phyloP scores from a whole-genome alignment of 495 filamentous ascomycete species.

The Geopyxis carbonaria region DNA sequence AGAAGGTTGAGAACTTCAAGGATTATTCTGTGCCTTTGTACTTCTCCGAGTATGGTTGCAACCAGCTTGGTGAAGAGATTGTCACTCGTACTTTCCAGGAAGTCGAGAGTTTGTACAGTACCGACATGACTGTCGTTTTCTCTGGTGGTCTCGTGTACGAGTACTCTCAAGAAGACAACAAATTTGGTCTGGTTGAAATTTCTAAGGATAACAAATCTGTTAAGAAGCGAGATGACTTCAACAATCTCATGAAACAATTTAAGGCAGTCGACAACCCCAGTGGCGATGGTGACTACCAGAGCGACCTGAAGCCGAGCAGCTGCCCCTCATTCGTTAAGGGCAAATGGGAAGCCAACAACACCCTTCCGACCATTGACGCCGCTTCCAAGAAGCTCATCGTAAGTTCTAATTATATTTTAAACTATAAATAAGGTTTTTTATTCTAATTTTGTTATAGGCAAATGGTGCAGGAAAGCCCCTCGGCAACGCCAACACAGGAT shows the following conservation, averaged over 20 bases:
- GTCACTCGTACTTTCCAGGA: conserved; percentile 69
- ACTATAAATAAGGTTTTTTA: neutral
- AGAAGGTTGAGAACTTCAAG: conserved; percentile 60
- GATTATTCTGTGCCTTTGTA: conserved; percentile 87
- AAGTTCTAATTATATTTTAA: neutral
- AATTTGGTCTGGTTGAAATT: conserved; percentile 60
- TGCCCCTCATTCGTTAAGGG: conserved; percentile 49
- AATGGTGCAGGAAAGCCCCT: conserved; percentile 7
- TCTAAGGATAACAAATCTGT: conserved; percentile 29
- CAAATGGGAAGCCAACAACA: conserved; percentile 58
- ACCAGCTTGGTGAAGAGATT: conserved; percentile 40
- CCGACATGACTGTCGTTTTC: conserved; percentile 77
- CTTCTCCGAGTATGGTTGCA: conserved; percentile 89
- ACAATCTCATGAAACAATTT: conserved; percentile 48
- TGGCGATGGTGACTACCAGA: conserved; percentile 63
- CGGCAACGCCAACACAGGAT: no score
- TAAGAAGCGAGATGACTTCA: conserved; percentile 45
- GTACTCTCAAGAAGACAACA: conserved; percentile 62
- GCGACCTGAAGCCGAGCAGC: conserved; percentile 40
- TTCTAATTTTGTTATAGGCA: neutral
- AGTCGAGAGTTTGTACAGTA: conserved; percentile 60
- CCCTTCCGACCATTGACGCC: conserved; percentile 59
- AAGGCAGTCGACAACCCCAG: conserved; percentile 42
- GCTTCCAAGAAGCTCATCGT: conserved; percentile 29
- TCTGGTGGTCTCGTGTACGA: conserved; percentile 94